A percentile compares a stretch with the other conserved stretches of the same genome.
Evolutionary conservation across 1,139 yeast species (phyloP).

Genomic region (Spencermartinsiella ligniputridi): DNA sequence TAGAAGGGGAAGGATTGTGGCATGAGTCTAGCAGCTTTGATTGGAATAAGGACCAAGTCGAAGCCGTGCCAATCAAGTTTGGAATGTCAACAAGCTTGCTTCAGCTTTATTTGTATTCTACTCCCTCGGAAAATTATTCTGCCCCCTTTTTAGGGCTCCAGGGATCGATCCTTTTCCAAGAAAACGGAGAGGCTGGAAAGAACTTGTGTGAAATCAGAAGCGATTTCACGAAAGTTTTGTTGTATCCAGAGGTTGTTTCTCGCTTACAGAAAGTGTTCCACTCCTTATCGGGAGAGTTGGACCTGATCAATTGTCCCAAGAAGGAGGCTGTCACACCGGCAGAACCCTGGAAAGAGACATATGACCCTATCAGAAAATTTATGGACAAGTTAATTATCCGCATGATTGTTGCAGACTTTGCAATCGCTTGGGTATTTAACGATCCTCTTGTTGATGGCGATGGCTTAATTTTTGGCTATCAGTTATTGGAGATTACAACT

Average conservation of each 20-base stretch:
- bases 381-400: background rate
- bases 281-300: background rate
- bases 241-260: constrained; percentile 2
- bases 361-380: background rate
- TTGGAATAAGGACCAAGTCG: background rate
- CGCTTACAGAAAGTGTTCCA: background rate
- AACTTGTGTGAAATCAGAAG: background rate
- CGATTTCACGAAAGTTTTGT: constrained; percentile 2
- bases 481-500: constrained; percentile 31
- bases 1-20: background rate
- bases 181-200: background rate
- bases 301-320: background rate
- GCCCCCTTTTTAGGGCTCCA: background rate
- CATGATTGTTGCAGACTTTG: constrained; percentile 42
- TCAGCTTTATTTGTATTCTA: background rate
- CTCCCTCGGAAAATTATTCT: background rate
- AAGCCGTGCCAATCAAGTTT: background rate
- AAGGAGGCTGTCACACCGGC: background rate
- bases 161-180: background rate
- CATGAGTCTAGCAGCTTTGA: background rate
- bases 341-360: background rate
- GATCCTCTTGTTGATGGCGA: constrained; percentile 42
- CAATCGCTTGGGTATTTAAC: constrained; percentile 72
- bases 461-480: constrained; percentile 76
- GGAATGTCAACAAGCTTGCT: background rate